Conservation (phyloP, 495 filamentous ascomycete genomes). For the Clohesyomyces aquaticus region DNA sequence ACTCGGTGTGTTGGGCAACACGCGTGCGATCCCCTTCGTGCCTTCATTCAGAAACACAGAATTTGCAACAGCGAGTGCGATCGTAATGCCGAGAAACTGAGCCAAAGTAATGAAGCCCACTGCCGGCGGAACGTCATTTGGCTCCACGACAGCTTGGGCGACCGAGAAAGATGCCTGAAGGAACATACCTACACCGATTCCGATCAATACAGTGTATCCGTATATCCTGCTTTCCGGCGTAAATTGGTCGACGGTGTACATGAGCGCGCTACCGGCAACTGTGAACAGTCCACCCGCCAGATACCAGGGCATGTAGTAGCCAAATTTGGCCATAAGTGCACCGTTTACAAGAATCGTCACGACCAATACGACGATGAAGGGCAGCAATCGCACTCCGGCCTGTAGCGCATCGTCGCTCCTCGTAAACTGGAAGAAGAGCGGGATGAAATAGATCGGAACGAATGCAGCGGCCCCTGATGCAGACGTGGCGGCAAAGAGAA, state of each 20-base stretch:
- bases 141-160: conserved; percentile 42
- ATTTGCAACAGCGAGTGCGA: conserved; percentile 7
- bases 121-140: background rate
- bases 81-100: background rate
- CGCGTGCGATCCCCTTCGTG: background rate
- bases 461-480: background rate
- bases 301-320: conserved; percentile 65
- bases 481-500: background rate
- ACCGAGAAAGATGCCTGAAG: conserved; percentile 59
- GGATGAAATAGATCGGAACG: conserved; percentile 1
- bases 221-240: conserved; percentile 53
- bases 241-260: conserved; percentile 51
- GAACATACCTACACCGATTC: conserved; percentile 57
- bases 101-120: background rate
- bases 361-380: conserved; percentile 50
- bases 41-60: conserved; percentile 4
- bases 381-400: conserved; percentile 61
- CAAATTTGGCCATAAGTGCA: conserved; percentile 53
- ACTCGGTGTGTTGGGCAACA: conserved; percentile 9
- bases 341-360: conserved; percentile 53
- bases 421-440: background rate
- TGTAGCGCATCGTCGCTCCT: conserved; percentile 52
- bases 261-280: conserved; percentile 54
- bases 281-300: conserved; percentile 53
- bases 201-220: conserved; percentile 57